These are phyloP conservation scores for Alternaria consortialis DNA, from an alignment of 2,329 filamentous ascomycete genomes.

Conservation along the genomic window DNA sequence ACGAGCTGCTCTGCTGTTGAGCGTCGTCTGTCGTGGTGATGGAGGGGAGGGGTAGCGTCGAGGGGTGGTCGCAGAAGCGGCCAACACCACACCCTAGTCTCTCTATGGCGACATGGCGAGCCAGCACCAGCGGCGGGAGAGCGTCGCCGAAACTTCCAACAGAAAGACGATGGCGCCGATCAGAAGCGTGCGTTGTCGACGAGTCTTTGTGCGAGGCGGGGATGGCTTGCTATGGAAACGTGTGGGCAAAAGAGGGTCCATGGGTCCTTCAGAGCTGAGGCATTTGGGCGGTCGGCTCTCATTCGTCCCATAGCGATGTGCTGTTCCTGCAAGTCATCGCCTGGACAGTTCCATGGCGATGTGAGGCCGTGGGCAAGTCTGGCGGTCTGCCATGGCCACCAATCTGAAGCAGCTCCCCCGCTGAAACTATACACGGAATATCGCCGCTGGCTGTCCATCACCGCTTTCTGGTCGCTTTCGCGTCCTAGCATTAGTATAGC, in stretches of 20 bases:
- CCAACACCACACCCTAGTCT: slow-evolving; percentile 15
- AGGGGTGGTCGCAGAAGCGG: slow-evolving; percentile 34
- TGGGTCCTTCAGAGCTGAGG: slow-evolving; percentile 22
- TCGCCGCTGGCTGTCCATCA: slow-evolving; percentile 1
- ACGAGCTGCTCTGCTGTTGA: slow-evolving; percentile 2
- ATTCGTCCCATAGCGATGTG: slow-evolving; percentile 28
- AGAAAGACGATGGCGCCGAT: slow-evolving; percentile 18
- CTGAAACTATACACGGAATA: neutral
- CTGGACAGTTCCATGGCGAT: slow-evolving; percentile 9
- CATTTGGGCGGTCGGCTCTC: slow-evolving; percentile 26
- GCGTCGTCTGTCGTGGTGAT: slow-evolving; percentile 9
- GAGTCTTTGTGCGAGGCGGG: slow-evolving; percentile 24
- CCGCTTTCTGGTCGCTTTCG: neutral
- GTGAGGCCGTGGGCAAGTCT: slow-evolving; percentile 7
- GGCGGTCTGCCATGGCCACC: slow-evolving; percentile 26
- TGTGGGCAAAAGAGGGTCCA: slow-evolving; percentile 14
- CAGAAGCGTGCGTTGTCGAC: slow-evolving; percentile 26
- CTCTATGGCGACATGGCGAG: slow-evolving; percentile 3
- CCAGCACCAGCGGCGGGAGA: slow-evolving; percentile 3
- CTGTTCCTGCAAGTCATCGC: slow-evolving; percentile 38
- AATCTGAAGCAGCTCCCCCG: slow-evolving; percentile 12
- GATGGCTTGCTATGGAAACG: slow-evolving; percentile 20
- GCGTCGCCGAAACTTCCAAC: slow-evolving; percentile 10
- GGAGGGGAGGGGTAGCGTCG: slow-evolving; percentile 2
- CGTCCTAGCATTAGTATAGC: neutral